Evolutionary conservation across 169 alveolate genomes (phyloP), one percentile per base, ranked within the genome.

Genomic region (Eimeria sp.): DNA sequence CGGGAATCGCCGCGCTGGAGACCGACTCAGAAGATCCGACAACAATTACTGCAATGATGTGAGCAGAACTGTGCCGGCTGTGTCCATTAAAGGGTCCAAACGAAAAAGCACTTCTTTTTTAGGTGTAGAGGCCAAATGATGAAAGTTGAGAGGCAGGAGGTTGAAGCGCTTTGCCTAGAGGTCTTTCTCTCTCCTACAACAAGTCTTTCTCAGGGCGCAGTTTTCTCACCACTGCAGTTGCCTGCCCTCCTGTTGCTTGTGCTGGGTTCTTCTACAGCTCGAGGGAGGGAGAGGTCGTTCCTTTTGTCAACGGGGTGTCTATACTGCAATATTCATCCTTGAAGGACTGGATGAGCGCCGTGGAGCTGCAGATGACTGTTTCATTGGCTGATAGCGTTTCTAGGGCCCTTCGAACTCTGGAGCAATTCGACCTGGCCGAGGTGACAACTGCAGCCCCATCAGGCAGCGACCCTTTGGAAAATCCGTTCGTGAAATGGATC

Each of bases 1-100:
- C 99, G 9, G 99, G 99, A 45, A 98, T 99, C 65, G 98, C 99
- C 34, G 97, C 98, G 16, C 92, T 95, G 18, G 95, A 89, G 25
- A 95, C 96, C 25, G 96, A 95, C 22, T 76, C 95, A 2, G 95
- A 95, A 11, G 95, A 95, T 51, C 90, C 92, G 57, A 65, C 93
- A 3, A 63, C 89, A 63, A 95, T 95, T 63, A 58, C 61, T n/a
- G 96, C 93, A 6, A 95, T 95, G 96, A 75, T 75, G 96, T 95
- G 25, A 70, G 95, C 10, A 57, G 61, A 22, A 5, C 72, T 25
- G 67, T 27, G 27, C 67, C 43, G 47, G 0, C 11, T 47, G 4
- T 49, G 89, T 25, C 5, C 0, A 1, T 14, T 2, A 34, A 34
- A 34, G 1, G 16, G 13, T 13, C 75, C 75, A 25, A 65, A 6